phyloP scores from a whole-genome alignment of 441 rosid genomes.

The Manihot esculenta region DNA sequence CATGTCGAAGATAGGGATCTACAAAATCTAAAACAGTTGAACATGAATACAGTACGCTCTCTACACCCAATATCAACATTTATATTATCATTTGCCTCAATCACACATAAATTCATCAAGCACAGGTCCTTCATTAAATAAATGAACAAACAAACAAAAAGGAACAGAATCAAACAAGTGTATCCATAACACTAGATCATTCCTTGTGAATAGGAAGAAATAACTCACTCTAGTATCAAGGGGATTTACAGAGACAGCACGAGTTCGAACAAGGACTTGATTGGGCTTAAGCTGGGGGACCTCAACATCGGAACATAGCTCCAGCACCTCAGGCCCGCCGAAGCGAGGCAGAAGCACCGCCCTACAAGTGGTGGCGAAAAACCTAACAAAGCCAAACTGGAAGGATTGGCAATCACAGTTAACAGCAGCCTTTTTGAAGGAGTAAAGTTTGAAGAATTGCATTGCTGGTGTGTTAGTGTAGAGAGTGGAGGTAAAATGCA shows the following conservation, averaged over 20 bases:
- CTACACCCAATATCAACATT: neutral
- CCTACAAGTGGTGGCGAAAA: constrained; percentile 60
- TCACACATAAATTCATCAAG: neutral
- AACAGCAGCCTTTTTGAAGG: neutral
- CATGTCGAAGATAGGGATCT: neutral
- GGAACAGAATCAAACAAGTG: constrained; percentile 4
- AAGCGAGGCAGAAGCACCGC: constrained; percentile 86
- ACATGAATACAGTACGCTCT: too few relatives aligned
- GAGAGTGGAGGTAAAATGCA: neutral
- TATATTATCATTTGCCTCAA: neutral
- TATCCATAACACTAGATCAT: neutral
- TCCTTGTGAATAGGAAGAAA: neutral
- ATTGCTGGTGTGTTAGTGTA: neutral
- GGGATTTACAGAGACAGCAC: constrained; percentile 90
- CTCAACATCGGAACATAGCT: constrained; percentile 65
- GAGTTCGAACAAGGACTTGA: constrained; percentile 82
- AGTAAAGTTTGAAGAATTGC: constrained; percentile 14
- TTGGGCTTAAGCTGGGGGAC: constrained; percentile 76
- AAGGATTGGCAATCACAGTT: neutral
- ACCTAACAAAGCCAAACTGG: constrained; percentile 32
- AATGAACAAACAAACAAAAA: constrained; percentile 22
- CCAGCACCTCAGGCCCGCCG: constrained; percentile 89
- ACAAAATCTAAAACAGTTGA: neutral
- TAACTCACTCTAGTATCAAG: constrained; percentile 84
- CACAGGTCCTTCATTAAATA: constrained; percentile 12